Evolutionary conservation across 2,329 filamentous ascomycete genomes (phyloP).

Genomic region (Aspergillus hiratsukae): DNA sequence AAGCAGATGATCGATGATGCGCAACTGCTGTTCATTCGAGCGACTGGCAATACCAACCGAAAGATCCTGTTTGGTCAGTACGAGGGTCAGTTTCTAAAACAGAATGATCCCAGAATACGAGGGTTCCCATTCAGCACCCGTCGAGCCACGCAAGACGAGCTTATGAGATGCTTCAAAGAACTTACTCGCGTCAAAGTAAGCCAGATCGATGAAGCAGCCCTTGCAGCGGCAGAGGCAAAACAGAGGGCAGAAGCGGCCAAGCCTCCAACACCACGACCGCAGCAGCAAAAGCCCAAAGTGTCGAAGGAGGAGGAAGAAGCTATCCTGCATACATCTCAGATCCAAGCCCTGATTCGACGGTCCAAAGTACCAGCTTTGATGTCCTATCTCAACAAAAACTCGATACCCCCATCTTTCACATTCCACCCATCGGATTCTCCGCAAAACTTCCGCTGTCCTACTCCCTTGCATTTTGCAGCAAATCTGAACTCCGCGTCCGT

Average conservation of each 20-base stretch:
- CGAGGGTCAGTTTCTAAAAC: constrained; percentile 75
- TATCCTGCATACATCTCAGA: constrained; percentile 77
- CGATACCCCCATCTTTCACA: constrained; percentile 64
- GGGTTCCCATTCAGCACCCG: constrained; percentile 92
- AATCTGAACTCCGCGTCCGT: constrained; percentile 73
- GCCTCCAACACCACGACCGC: constrained; percentile 25
- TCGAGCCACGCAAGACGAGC: constrained; percentile 84
- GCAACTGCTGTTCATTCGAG: constrained; percentile 81
- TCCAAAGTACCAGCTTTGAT: constrained; percentile 85
- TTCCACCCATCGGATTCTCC: constrained; percentile 66
- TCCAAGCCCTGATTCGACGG: constrained; percentile 81
- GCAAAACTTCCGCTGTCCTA: constrained; percentile 74
- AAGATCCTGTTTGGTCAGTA: constrained; percentile 87
- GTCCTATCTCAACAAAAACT: constrained; percentile 75
- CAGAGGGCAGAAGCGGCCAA: constrained; percentile 38
- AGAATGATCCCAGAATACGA: constrained; percentile 74
- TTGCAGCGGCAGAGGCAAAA: constrained; percentile 49
- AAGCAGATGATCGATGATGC: constrained; percentile 77
- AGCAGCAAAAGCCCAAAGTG: constrained; percentile 53
- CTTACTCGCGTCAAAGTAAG: constrained; percentile 84
- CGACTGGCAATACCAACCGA: constrained; percentile 80
- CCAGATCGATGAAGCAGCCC: constrained; percentile 65
- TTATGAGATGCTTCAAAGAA: constrained; percentile 92
- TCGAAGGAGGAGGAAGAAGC: constrained; percentile 81
- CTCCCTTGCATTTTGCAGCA: constrained; percentile 79